Base-by-base conservation (phyloP, 2,329 filamentous ascomycete species). In the Clarireedia paspali region DNA sequence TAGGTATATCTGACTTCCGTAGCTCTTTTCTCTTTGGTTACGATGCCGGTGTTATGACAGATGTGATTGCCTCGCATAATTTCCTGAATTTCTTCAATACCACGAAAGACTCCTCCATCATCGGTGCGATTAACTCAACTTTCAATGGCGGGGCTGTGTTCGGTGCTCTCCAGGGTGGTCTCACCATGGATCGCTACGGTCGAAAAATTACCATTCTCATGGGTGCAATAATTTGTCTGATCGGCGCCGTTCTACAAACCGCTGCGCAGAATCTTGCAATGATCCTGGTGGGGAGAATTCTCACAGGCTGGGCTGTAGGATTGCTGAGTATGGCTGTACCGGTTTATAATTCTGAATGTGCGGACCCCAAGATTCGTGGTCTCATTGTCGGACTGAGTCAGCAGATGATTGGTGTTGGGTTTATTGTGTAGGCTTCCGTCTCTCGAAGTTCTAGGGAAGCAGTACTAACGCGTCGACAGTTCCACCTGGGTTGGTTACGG, bases 291-390 rank as follows among this genome's bases (percentile, higher is more conserved):
- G 83, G 83, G 34, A 74, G 83, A 58, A 74, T 76, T 55, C 73
- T 84, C 53, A 79, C 80, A 47, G 81, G 81, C 52, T 68, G 80
- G 50, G 78, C 75, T 64, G 78, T 85, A 52, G 82, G 83, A 9
- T 74, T 82, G 54, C 71, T 85, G 6, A 77, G 77, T 60, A 85
- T 84, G 81, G 81, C 85, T 59, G 74, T 86, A 39, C 83, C 83
- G 2, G 68, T 85, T 0, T 86, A 85, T 64, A 82, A 85, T 64
- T 81, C 82, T n/a, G 83, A 87, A 63, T 71, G 85, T 52, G 79
- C 80, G 4, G 82, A 85, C 67, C 82, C 82, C 2, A 76, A 75
- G 59, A 85, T 85, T 62, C 78, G 83, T 68, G 83, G 69, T n/a
- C 71, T 78, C 57, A 74, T 86, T 44, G 85, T 82, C 10, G 75